phyloP scores from a whole-genome alignment of 2,329 filamentous ascomycete species.

The Dothideomycetes sp. region DNA sequence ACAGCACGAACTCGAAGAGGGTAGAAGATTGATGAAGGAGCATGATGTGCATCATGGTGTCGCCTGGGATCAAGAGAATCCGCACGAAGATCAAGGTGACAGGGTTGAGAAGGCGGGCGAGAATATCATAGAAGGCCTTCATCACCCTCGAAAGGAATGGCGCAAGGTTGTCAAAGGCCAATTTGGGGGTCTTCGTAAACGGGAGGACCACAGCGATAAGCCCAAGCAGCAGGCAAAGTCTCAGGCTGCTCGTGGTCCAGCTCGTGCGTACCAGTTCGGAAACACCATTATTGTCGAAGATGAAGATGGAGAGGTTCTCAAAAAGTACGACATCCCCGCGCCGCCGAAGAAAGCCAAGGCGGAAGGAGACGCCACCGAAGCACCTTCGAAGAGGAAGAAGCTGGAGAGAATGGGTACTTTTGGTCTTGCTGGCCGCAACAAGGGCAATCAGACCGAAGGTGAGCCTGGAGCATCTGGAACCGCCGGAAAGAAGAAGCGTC shows the following conservation, averaged over 20 bases:
- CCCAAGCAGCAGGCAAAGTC: constrained; percentile 19
- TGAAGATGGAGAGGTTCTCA: constrained; percentile 75
- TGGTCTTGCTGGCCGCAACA: constrained; percentile 23
- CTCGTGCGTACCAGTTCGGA: constrained; percentile 76
- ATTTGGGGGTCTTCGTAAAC: constrained; percentile 33
- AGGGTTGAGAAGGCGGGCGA: constrained; percentile 46
- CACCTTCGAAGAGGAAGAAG: constrained; percentile 28
- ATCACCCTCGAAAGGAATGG: constrained; percentile 29
- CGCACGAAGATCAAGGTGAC: constrained; percentile 30
- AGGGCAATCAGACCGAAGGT: constrained; percentile 5
- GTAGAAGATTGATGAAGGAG: constrained; percentile 42
- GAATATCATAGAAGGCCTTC: constrained; percentile 50
- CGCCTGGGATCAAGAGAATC: constrained; percentile 36
- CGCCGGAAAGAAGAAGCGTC: constrained; percentile 12
- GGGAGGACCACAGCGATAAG: constrained; percentile 24
- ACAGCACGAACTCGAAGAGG: constrained; percentile 47
- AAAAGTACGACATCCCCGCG: constrained; percentile 65
- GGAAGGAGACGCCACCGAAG: constrained; percentile 9
- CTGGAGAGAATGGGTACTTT: constrained; percentile 43
- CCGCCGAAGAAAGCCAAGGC: constrained; percentile 35
- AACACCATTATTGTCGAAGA: constrained; percentile 87
- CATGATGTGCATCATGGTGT: constrained; percentile 30
- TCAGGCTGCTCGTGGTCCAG: constrained; percentile 49
- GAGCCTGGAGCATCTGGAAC: constrained; percentile 19
- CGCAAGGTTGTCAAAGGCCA: constrained; percentile 28